Evolutionary conservation across 1,139 yeast species (phyloP).

Genomic region (Lipomyces yarrowii): DNA sequence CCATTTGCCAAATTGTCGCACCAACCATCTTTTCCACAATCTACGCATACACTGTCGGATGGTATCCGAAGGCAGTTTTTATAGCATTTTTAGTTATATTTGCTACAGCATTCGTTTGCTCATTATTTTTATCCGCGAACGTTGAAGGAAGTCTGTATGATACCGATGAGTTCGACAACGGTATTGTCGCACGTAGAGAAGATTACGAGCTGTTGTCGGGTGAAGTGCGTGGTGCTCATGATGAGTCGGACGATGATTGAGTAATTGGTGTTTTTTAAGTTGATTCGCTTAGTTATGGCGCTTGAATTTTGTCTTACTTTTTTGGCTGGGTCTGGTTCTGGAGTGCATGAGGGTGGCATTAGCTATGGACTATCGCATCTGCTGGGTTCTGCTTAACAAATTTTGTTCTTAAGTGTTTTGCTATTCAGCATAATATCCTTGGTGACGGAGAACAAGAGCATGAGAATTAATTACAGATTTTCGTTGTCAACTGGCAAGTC

Average conservation of each 20-base stretch:
- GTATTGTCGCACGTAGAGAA: not conserved
- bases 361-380: not conserved
- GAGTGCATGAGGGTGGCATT: not conserved
- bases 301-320: not conserved
- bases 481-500: slow-evolving; percentile 14
- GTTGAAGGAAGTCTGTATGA: slow-evolving; percentile 17
- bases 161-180: slow-evolving; percentile 12
- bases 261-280: not conserved
- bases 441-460: not conserved
- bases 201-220: not conserved
- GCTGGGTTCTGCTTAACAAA: not conserved
- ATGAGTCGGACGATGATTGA: slow-evolving; percentile 5
- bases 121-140: slow-evolving; percentile 28
- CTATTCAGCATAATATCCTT: not conserved
- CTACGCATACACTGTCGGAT: slow-evolving; percentile 38
- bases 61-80: slow-evolving; percentile 39
- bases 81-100: slow-evolving; percentile 35
- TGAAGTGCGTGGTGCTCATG: not conserved
- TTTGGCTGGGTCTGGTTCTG: not conserved
- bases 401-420: not conserved
- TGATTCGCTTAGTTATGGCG: not conserved
- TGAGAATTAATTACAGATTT: not conserved
- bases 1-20: slow-evolving; percentile 37
- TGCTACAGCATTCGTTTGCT: slow-evolving; percentile 26
- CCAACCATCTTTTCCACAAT: slow-evolving; percentile 40